Evolutionary conservation across 148 eudicot species (phyloP).

Genomic region (Dysphania ambrosioides): DNA sequence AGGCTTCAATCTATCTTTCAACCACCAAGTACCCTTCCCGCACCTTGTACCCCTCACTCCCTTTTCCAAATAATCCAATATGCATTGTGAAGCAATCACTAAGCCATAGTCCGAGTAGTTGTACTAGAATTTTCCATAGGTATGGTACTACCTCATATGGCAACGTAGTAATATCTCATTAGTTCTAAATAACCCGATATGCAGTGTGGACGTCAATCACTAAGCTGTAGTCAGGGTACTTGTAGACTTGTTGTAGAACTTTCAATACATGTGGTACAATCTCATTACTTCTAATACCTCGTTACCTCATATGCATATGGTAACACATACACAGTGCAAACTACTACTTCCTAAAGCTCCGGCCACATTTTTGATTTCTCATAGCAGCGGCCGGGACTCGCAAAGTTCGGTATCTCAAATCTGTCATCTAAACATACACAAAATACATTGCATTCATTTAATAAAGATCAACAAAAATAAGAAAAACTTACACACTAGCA

Average conservation of each 20-base stretch:
- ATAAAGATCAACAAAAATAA: not conserved
- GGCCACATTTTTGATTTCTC: too few species aligned
- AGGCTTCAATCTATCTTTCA: constrained; percentile 6
- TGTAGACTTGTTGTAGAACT: too few species aligned
- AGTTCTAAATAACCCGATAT: too few species aligned
- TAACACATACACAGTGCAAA: not conserved
- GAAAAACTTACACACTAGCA: constrained; percentile 78
- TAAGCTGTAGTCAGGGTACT: not conserved
- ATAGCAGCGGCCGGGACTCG: not conserved
- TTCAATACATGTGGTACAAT: too few species aligned
- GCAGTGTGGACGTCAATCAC: too few species aligned
- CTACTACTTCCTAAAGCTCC: too few species aligned
- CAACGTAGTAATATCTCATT: too few species aligned
- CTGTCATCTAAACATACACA: not conserved
- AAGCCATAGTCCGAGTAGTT: not conserved
- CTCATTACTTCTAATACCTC: too few species aligned
- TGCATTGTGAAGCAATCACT: not conserved
- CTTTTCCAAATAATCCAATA: not conserved
- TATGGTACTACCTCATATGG: not conserved
- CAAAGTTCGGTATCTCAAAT: not conserved
- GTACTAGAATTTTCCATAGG: not conserved
- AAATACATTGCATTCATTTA: constrained; percentile 7
- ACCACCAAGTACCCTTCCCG: not conserved
- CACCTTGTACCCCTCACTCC: not conserved
- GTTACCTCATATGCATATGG: not conserved